phyloP scores from a whole-genome alignment of 106 monocot species.

The Posidonia australis region DNA sequence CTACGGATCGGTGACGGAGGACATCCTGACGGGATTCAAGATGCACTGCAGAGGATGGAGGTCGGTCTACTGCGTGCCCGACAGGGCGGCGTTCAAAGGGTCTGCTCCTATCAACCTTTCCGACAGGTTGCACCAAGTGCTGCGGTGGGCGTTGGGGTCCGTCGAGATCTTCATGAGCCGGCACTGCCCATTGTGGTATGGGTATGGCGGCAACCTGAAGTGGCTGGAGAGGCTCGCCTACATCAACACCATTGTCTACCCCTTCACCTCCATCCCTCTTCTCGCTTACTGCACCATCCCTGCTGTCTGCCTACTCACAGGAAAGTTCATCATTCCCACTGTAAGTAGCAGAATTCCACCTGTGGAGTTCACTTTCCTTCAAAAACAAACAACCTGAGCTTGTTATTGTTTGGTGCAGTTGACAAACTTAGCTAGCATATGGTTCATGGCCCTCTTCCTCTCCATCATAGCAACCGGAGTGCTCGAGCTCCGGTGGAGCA shows the following conservation, averaged over 20 bases:
- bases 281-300: constrained; percentile 89
- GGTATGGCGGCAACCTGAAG: constrained; percentile 74
- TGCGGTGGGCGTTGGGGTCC: constrained; percentile 90
- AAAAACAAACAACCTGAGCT: background rate
- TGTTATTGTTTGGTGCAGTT: constrained; percentile 22
- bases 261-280: constrained; percentile 83
- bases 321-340: constrained; percentile 94
- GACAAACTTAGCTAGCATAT: constrained; percentile 64
- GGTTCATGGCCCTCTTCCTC: constrained; percentile 88
- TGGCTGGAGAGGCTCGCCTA: constrained; percentile 83
- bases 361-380: background rate
- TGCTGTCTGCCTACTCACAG: constrained; percentile 86
- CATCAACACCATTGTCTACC: constrained; percentile 91
- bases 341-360: constrained; percentile 19
- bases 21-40: constrained; percentile 93
- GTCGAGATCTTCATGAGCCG: constrained; percentile 96
- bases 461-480: constrained; percentile 90
- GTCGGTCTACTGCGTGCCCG: constrained; percentile 74
- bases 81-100: constrained; percentile 78
- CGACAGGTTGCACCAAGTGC: constrained; percentile 77
- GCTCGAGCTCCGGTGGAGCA: constrained; percentile 84
- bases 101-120: constrained; percentile 92
- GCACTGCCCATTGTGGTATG: constrained; percentile 92
- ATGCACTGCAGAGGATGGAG: constrained; percentile 97
- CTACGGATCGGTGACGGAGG: constrained; percentile 88